Evolutionary conservation across 805 yeast genomes (phyloP), one percentile per base, ranked within the genome.

Genomic region (Jamesozyma rosinii): DNA sequence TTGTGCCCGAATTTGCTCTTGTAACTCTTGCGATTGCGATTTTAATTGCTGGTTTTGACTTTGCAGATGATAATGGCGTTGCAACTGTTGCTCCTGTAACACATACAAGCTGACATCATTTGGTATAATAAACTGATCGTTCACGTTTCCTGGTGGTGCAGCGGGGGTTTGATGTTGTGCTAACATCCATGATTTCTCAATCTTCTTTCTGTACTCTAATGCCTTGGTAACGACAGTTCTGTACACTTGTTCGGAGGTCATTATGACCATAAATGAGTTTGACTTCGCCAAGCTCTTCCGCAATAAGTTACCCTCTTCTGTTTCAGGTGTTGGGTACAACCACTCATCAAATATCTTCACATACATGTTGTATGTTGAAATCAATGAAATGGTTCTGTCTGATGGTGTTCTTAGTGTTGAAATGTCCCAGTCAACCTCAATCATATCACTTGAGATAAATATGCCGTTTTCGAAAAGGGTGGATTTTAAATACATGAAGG

Each of bases 151-250:
- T 24, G 6, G 29, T 24, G 29, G 10, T 8, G 11, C 11, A 24
- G 29, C 10, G 11, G 11, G 6, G 29, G 29, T 24, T 24, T 24
- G 29, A 24, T 24, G 6, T 24, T 24, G 29, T 24, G 29, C 29
- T 24, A 24, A 11, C 29, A 24, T 24, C 29, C 29, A 24, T 24
- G 29, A 24, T 24, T 24, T 21, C 41, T 55, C 59, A 1, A 49
- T 45, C 15, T 38, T 43, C 10, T 47, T 46, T 38, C 58, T 47
- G 33, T 49, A 49, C 18, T 51, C 54, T 8, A 54, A 15, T 1
- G 54, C 54, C 20, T 49, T 54, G 13, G 44, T 44, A 3, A 53
- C 35, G 11, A 55, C 48, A 6, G 51, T 48, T 38, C 58, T 42
- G 22, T 36, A 43, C 2, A 51, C 43, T 26, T 37, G 47, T 18